Conservation (phyloP, 2,329 filamentous ascomycete species). For the Epichloe festucae region DNA sequence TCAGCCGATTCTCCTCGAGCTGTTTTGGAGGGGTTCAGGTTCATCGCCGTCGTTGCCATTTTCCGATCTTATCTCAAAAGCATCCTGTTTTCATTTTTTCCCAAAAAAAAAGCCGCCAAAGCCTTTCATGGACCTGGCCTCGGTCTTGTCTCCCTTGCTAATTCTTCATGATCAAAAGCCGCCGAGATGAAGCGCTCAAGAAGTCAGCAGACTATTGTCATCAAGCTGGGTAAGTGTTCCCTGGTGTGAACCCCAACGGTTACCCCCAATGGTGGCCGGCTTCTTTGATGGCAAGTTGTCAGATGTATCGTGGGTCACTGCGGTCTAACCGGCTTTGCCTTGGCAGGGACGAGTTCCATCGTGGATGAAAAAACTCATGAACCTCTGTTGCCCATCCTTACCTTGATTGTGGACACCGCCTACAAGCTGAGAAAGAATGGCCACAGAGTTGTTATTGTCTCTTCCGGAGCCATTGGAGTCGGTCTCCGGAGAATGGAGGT, state of each 20-base stretch:
- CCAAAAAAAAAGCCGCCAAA: not conserved
- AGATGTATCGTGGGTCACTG: not conserved
- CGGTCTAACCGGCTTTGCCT: not conserved
- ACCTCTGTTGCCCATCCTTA: conserved; percentile 79
- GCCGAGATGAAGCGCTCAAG: conserved; percentile 52
- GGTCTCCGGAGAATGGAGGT: conserved; percentile 84
- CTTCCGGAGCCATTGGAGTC: conserved; percentile 92
- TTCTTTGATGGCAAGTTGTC: not conserved
- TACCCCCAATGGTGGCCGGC: not conserved
- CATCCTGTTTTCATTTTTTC: not conserved
- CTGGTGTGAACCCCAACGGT: not conserved
- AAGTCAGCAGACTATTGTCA: conserved; percentile 45
- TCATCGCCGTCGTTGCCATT: conserved; percentile 3
- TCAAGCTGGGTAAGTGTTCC: conserved; percentile 61
- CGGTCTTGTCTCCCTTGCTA: conserved; percentile 1
- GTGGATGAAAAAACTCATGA: conserved; percentile 93
- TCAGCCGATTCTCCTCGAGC: not conserved
- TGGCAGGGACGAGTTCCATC: conserved; percentile 88
- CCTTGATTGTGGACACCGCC: conserved; percentile 87
- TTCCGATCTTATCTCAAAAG: not conserved
- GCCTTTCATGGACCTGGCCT: conserved; percentile 4
- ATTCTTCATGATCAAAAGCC: conserved; percentile 13
- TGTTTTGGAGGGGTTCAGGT: not conserved
- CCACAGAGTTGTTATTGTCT: conserved; percentile 89
- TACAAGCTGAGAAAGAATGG: conserved; percentile 80